Evolutionary conservation across 106 monocot species (phyloP).

Genomic region (Apostasia ramifera): DNA sequence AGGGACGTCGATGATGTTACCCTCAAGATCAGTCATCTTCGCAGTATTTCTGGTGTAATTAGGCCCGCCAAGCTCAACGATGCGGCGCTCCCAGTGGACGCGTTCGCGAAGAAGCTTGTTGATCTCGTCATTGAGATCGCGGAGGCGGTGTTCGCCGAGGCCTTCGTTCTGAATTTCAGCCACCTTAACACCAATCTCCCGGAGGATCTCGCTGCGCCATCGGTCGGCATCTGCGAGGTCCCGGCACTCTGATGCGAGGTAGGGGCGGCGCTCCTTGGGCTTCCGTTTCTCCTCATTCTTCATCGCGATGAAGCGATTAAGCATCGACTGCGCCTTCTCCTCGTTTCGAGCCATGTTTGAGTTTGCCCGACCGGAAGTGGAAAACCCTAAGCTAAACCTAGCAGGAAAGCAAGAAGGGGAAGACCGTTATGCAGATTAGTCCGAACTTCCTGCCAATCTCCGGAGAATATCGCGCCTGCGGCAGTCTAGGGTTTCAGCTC

Average conservation of each 20-base stretch:
- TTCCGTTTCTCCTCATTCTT: slow-evolving; percentile 96
- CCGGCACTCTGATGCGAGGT: slow-evolving; percentile 89
- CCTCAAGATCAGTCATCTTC: slow-evolving; percentile 94
- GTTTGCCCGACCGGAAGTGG: background rate
- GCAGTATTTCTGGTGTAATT: slow-evolving; percentile 50
- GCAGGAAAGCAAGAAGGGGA: too few relatives aligned
- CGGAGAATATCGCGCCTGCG: too few relatives aligned
- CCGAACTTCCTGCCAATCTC: too few relatives aligned
- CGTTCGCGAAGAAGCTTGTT: slow-evolving; percentile 93
- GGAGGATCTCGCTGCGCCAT: slow-evolving; percentile 90
- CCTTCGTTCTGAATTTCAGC: slow-evolving; percentile 97
- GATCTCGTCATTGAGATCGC: slow-evolving; percentile 98
- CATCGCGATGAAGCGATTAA: slow-evolving; percentile 94
- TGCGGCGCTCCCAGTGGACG: slow-evolving; percentile 85
- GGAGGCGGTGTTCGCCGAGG: slow-evolving; percentile 86
- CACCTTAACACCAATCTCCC: slow-evolving; percentile 87
- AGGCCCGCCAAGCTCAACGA: slow-evolving; percentile 78
- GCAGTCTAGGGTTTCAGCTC: too few relatives aligned
- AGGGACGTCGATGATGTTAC: slow-evolving; percentile 86
- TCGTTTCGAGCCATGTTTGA: slow-evolving; percentile 81
- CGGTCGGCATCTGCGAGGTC: slow-evolving; percentile 93
- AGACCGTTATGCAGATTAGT: too few relatives aligned
- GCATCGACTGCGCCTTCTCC: slow-evolving; percentile 99
- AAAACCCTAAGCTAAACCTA: too few relatives aligned
- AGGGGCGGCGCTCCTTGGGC: slow-evolving; percentile 93